Evolutionary conservation across 2,329 filamentous ascomycete genomes (phyloP), one percentile per base, ranked within the genome.

Genomic region (Periconia sp.): DNA sequence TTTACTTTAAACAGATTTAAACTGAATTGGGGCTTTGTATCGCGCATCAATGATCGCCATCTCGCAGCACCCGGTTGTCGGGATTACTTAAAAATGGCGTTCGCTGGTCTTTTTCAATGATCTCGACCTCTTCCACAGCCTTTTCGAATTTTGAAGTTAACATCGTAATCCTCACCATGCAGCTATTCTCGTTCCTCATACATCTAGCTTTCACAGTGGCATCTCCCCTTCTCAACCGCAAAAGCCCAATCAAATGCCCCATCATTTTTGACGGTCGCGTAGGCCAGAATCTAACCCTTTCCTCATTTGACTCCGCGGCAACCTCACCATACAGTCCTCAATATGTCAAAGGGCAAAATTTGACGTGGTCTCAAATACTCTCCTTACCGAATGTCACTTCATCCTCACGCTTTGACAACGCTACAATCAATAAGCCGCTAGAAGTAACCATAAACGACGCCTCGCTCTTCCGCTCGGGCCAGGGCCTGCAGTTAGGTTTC

Each of bases 201-300:
- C n/a, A 23, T 7, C 4, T 32, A 11, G 15, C 29, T 2, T 15
- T 40, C 2, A 16, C 42, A 19, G 16, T 34, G 10, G 24, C 42
- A 7, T 18, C 25, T 3, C 36, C 36, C 0, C 11, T 15, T 13
- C 19, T 11, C 15, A 13, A 25, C 21, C 30, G 5, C 3, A 10
- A 11, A 7, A 33, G 32, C 15, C 10, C 30, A 10, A 52, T 56
- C 2, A 46, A 57, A 50, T 64, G 61, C 19, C 61, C 61, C n/a
- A 36, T 66, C 9, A 57, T 65, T 30, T 61, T 66, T 39, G 62
- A 65, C 36, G 59, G 58, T n/a, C 58, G 59, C 17, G 37, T 66
- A 16, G 43, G 35, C 10, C 16, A 37, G 10, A 63, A 61, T 31
- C 37, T 50, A 9, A 52, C 56, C 8, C 50, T 57, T 13, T 6